A percentile compares a stretch with the other conserved stretches of the same genome.
Conservation (phyloP, 345 rosid species). For the Turritis glabra region DNA sequence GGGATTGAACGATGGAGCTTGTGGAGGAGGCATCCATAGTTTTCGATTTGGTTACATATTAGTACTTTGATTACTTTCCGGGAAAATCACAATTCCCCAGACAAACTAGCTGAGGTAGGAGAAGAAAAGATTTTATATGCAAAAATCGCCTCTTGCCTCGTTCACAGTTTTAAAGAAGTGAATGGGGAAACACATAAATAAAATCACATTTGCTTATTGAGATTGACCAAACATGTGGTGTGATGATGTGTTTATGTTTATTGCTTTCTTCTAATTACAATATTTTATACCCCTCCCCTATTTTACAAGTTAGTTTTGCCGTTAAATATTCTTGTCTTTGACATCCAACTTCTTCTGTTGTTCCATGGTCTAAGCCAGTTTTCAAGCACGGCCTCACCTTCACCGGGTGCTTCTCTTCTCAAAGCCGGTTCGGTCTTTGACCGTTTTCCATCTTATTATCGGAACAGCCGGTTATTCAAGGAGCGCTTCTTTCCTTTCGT, state of each 20-base stretch:
- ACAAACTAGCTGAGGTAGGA: neutral
- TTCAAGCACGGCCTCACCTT: neutral
- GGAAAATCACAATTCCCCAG: neutral
- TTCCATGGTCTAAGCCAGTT: neutral
- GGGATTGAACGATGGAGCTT: too few species aligned
- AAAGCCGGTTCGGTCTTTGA: neutral
- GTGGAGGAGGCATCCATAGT: too few species aligned
- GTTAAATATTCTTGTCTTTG: neutral
- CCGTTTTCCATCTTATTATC: neutral
- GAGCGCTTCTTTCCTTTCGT: neutral
- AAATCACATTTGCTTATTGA: constrained; percentile 14
- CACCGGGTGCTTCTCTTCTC: neutral
- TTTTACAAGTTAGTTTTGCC: constrained; percentile 28
- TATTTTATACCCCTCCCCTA: constrained; percentile 16
- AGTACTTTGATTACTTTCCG: neutral
- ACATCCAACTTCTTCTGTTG: neutral
- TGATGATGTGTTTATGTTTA: constrained; percentile 7
- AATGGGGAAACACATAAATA: neutral
- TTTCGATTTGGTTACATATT: too few species aligned
- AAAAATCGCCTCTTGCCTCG: neutral
- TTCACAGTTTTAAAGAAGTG: neutral
- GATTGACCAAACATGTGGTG: neutral
- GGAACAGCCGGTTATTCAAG: neutral
- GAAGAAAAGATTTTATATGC: neutral
- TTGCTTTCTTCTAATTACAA: constrained; percentile 19